Evolutionary conservation across 139 green algal species (phyloP), one percentile per base, ranked within the genome.

Genomic region (Tetradesmus lagerheimii): DNA sequence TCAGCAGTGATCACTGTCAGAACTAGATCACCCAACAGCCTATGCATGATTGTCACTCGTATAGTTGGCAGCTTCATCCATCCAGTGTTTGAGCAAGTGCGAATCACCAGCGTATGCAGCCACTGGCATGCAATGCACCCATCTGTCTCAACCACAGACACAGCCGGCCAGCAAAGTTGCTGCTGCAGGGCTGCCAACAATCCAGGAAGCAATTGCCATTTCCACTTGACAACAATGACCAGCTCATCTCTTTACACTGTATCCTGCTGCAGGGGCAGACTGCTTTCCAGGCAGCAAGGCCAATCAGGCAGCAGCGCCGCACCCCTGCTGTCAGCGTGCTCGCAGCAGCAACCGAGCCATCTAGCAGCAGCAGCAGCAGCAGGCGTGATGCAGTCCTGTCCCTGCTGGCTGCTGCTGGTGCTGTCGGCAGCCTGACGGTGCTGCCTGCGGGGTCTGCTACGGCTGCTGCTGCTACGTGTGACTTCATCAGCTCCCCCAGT

Each of bases 401-500:
- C 23, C 78, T 64, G 78, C 41, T 62, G 78, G 27, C 47, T 47
- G 47, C 27, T 50, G 77, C 77, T 34, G 77, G 77, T 16, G 77
- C 37, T 50, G 38, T 47, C 23, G n/a, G 77, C 77, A 31, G 38
- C 77, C 35, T 83, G 39, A 39, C 77, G 15, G 18, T 83, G 43
- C 85, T 84, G 43, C 31, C 85, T 43, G 86, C 47, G n/a, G 39
- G 50, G 11, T 15, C 77, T 38, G 87, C 77, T 77, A 82, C 90
- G 53, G 43, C 45, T 29, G 85, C 89, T 45, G 85, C 85, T 34
- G 27, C 86, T 5, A 34, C 85, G 23, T 93, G 90, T 45, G 78
- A 92, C 27, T 84, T 92, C n/a, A 47, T 86, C 2, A 90, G 80
- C 27, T 83, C 92, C 8, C 34, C 91, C 16, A 91, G n/a, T 57